Evolutionary conservation across 2,329 filamentous ascomycete species (phyloP), one percentile per base, ranked within the genome.

Genomic region (Ceratocystis destructans): DNA sequence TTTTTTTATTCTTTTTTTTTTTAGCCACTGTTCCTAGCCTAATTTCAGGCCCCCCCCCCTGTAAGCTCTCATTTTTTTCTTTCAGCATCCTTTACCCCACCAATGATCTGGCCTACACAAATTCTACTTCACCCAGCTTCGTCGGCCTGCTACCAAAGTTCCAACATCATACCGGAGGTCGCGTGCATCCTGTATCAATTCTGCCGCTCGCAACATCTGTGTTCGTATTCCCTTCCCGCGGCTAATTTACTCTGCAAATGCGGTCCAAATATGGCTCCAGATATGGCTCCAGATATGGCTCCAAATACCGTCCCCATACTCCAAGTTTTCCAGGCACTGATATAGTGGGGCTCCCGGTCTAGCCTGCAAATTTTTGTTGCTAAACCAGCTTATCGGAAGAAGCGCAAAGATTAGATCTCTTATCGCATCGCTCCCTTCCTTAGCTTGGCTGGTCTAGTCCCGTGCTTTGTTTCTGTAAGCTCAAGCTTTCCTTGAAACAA

Each of bases 331-430:
- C 25, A 28, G 48, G 8, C 22, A 3, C 48, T 53, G 6, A 25
- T 28, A 53, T 53, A 53, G 48, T 37, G 37, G 22, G 61, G 25
- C n/a, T 17, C 10, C 5, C n/a, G 37, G 45, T 48, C 45, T 28
- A 44, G 48, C 20, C 48, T 53, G 48, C 48, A 53, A 53, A 53
- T 25, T 10, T 53, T 53, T 53, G 48, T 15, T 53, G 22, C 22
- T 28, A 28, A 53, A 28, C 48, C 22, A 53, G 48, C 48, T 59
- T 59, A 59, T 59, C 55, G 55, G 55, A 28, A 59, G 28, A 59
- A 25, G 2, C 10, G 17, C 4, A 20, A 5, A 12, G 50, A 55
- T 55, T 28, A 55, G 55, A 59, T 53, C 48, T 53, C 8, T 53
- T 28, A 25, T 25, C 22, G 8, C 20, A 50, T 50, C 48, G 48